A percentile compares a stretch with the other conserved stretches of the same genome.
Conservation (phyloP, 768 basidiomycete species). For the Boletus subcaerulescens region DNA sequence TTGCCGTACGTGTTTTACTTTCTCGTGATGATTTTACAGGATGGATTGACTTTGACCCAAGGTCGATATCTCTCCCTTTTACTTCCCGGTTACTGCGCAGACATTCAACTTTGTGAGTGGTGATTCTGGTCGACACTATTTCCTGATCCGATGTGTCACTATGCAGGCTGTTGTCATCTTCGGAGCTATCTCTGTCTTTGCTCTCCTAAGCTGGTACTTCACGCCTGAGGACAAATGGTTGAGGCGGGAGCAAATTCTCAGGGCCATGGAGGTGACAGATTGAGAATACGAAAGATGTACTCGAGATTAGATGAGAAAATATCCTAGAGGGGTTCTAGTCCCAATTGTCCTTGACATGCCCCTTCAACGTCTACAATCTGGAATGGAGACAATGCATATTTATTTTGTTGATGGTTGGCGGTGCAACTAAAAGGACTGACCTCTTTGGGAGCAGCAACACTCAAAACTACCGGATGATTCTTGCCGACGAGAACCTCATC, state of each 20-base stretch:
- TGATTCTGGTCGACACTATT: not conserved
- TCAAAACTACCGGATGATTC: constrained; percentile 59
- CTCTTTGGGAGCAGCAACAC: constrained; percentile 80
- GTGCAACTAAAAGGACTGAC: constrained; percentile 33
- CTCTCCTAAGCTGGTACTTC: constrained; percentile 72
- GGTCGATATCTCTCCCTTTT: constrained; percentile 86
- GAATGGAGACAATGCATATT: not conserved
- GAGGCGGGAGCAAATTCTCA: constrained; percentile 55
- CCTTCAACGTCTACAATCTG: constrained; percentile 77
- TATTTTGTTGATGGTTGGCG: not conserved
- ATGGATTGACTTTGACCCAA: constrained; percentile 26
- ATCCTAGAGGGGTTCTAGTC: constrained; percentile 50
- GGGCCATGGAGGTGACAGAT: constrained; percentile 39
- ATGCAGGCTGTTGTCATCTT: constrained; percentile 74
- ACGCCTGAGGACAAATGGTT: constrained; percentile 82
- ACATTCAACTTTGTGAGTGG: constrained; percentile 82
- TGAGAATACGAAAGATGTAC: constrained; percentile 3
- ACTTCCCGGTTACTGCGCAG: constrained; percentile 72
- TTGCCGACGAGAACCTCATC: constrained; percentile 74
- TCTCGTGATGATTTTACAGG: not conserved
- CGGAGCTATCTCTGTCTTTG: constrained; percentile 74
- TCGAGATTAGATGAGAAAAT: not conserved
- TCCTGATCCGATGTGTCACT: constrained; percentile 10
- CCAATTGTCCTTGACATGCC: constrained; percentile 70
- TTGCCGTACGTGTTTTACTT: constrained; percentile 52